These are phyloP conservation scores for Corymbia citriodora DNA, from an alignment of 441 rosid species.

Conservation along the genomic window DNA sequence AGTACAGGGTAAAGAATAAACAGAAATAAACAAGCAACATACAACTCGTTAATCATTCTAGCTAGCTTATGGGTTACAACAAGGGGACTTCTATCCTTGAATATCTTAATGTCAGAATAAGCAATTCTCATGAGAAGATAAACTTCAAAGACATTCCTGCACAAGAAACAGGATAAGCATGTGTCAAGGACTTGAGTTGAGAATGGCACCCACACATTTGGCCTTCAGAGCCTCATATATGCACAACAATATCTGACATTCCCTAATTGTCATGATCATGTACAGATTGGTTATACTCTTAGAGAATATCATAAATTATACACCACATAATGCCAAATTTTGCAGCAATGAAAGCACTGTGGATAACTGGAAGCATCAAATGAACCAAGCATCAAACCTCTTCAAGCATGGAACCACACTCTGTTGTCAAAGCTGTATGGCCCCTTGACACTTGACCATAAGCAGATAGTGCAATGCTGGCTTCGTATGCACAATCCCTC, in stretches of 20 bases:
- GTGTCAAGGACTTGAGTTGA: background rate
- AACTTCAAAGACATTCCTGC: background rate
- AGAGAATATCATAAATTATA: background rate
- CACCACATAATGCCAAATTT: background rate
- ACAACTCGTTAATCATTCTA: background rate
- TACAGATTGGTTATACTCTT: background rate
- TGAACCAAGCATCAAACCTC: slow-evolving; percentile 44
- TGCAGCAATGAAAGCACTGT: slow-evolving; percentile 5
- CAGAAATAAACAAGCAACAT: background rate
- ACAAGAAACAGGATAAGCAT: background rate
- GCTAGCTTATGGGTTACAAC: background rate
- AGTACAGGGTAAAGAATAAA: background rate
- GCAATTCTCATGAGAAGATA: background rate
- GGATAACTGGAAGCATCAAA: background rate
- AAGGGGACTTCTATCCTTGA: background rate
- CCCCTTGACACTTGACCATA: slow-evolving; percentile 74
- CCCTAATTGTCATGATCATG: background rate
- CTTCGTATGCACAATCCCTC: slow-evolving; percentile 93
- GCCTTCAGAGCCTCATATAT: background rate
- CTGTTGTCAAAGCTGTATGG: slow-evolving; percentile 93
- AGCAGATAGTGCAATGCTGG: slow-evolving; percentile 68
- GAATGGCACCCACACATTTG: background rate
- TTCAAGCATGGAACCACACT: slow-evolving; percentile 97
- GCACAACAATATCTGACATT: background rate
- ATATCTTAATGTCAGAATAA: background rate